phyloP scores from a whole-genome alignment of 1,139 yeast species.

The Yamadazyma triangularis region DNA sequence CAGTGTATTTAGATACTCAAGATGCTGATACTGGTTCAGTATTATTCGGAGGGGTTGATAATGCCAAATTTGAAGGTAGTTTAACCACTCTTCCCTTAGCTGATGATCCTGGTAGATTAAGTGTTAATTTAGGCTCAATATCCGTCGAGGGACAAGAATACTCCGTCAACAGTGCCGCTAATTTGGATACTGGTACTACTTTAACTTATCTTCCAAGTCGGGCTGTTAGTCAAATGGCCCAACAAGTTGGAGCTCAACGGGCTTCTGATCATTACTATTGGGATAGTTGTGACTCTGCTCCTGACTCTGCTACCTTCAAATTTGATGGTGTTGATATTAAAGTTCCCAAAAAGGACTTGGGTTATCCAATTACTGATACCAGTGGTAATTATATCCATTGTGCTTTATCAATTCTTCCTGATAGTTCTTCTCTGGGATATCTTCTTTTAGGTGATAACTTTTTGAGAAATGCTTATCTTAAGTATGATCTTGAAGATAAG shows the following conservation, averaged over 20 bases:
- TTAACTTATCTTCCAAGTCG: no score
- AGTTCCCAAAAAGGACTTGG: constrained; percentile 20
- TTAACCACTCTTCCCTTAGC: constrained; percentile 18
- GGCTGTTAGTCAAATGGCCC: no score
- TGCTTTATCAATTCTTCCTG: constrained; percentile 8
- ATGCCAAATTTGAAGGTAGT: constrained; percentile 39
- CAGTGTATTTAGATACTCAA: constrained; percentile 24
- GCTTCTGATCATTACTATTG: constrained; percentile 8
- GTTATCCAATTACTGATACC: background rate
- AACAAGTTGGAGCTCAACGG: no score
- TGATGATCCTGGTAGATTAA: constrained; percentile 15
- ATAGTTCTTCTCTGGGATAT: constrained; percentile 5
- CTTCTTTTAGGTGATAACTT: constrained; percentile 64
- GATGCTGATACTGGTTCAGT: constrained; percentile 32
- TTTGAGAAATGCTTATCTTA: constrained; percentile 69
- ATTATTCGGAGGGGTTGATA: constrained; percentile 50
- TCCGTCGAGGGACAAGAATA: constrained; percentile 10
- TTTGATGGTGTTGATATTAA: constrained; percentile 29
- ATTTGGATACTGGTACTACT: constrained; percentile 26
- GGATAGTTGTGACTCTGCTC: constrained; percentile 4
- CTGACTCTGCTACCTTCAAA: constrained; percentile 17
- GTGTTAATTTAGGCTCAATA: constrained; percentile 17
- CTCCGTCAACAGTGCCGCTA: constrained; percentile 18
- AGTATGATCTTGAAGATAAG: constrained; percentile 64
- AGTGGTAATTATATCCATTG: constrained; percentile 1